Base-by-base conservation (phyloP, 106 monocot genomes). In the Platanthera zijinensis region DNA sequence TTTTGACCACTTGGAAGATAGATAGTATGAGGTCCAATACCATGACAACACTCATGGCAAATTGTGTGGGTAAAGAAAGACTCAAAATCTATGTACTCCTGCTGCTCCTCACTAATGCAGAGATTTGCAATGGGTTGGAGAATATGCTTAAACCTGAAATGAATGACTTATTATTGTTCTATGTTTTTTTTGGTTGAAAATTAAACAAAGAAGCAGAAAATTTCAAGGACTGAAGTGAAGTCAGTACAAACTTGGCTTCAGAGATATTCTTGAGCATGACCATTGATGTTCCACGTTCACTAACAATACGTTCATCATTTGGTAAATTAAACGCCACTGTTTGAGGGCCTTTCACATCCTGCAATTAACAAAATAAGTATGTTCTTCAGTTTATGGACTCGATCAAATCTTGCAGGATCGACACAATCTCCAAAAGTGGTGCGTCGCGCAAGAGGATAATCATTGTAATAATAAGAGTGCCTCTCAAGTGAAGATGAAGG, bases 251-350 rank as follows among this genome's bases (percentile, higher is more conserved):
- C 97, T 99, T 94, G 77, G 94, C 97, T 79, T 99, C 91, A 77
- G 91, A 91, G 48, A 99, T 75, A 82, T 99, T 99, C 78, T 99
- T 99, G 50, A 99, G 87, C 81, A 99, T 75, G 78, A 99, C 94
- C 94, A 99, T 99, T 63, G 91, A 91, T 74, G 97, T 94, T 66
- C 97, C 97, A 76, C 82, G 94, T 64, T 94, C 85, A 56, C 85
- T 92, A 25, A 99, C 91, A 82, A 99, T 92, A 8, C 87, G 89
- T 74, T 99, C 97, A 85, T 99, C 94, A 85, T 97, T 97, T 74
- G 97, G 97, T 76, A 99, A 88, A 85, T 97, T 99, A 74, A 99
- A 99, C 76, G 97, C 97, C 80, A 99, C 88, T 69, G 97, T 94
- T 83, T 99, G 94, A 47, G 97, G 94, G 51, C 97, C 97, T 85